Base-by-base conservation (phyloP, 805 yeast species). In the Candida sonorensis region DNA sequence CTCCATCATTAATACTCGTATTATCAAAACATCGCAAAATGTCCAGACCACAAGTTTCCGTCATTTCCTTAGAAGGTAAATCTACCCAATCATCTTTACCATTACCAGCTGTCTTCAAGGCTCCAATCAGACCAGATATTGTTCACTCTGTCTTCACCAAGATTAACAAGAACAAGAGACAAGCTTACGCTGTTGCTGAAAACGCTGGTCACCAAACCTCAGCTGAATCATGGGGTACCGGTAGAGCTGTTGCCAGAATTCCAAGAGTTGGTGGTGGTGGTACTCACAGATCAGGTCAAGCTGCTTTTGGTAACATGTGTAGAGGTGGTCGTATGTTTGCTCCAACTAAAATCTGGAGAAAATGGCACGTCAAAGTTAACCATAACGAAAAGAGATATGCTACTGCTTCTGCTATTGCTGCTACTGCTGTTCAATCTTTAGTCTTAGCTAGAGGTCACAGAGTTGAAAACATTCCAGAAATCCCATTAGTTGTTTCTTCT, bases 311-410 rank as follows among this genome's bases (percentile, higher is more conserved):
- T 82, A 92, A 92, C 92, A 92, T 92, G 98, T 92, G 98, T 81
- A 90, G 98, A 75, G 97, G 97, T 71, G 98, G 98, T 78, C 95
- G 98, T 75, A 92, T 92, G 97, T 92, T 92, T 66, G 97, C 98
- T 72, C 98, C 98, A 70, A 92, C 98, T 72, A 92, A 92, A 81
- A 88, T 95, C 72, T 92, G 98, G 98, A 87, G 98, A 84, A 90
- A 81, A 77, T 92, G 98, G 98, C 94, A 92, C 87, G 94, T 92
- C 64, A 92, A 88, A 82, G 95, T 92, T 64, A 92, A 92, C 95
- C 96, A 87, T 73, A 90, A 90, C 86, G 95, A 92, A 78, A 90
- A 90, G 82, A 88, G 97, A 75, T 92, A 88, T 73, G 98, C 98
- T 53, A 90, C 97, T 57, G 97, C 97, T 63, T 90, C 98, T 55